Conservation (phyloP, 768 basidiomycete species). For the Termitomyces sp. region DNA sequence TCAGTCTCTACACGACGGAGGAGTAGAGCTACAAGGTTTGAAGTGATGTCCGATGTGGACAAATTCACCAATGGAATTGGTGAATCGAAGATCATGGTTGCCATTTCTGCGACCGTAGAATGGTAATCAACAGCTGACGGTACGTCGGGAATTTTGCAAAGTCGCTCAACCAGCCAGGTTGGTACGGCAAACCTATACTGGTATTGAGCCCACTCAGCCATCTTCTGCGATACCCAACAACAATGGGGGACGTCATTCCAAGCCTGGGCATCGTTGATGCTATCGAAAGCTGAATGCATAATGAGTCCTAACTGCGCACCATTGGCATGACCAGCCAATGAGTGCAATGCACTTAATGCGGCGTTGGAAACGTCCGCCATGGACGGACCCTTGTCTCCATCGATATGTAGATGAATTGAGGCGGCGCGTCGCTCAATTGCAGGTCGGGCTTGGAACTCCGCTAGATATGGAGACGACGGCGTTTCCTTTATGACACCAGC, state of each 20-base stretch:
- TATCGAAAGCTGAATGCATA: conserved; percentile 68
- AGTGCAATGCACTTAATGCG: conserved; percentile 64
- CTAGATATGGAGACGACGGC: conserved; percentile 72
- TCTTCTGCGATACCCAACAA: conserved; percentile 74
- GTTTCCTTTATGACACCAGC: conserved; percentile 60
- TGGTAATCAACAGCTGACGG: conserved; percentile 45
- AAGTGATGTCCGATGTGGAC: conserved; percentile 84
- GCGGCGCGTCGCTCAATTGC: conserved; percentile 77
- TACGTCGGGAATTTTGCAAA: conserved; percentile 58
- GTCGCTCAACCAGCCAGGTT: conserved; percentile 74
- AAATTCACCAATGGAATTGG: conserved; percentile 82
- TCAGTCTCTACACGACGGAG: conserved; percentile 64
- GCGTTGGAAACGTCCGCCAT: conserved; percentile 70
- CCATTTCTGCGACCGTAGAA: conserved; percentile 66
- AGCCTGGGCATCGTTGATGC: conserved; percentile 51
- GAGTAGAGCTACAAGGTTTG: conserved; percentile 70
- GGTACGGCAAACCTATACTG: conserved; percentile 92
- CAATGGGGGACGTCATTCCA: conserved; percentile 73
- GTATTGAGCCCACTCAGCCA: conserved; percentile 86
- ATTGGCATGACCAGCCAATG: conserved; percentile 71
- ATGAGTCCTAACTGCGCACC: conserved; percentile 68
- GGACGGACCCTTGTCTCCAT: conserved; percentile 84
- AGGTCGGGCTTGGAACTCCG: conserved; percentile 80
- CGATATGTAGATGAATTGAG: conserved; percentile 84
- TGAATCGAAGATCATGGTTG: conserved; percentile 78